These are phyloP conservation scores for Wallacemonas sp. DNA, from an alignment of 208 protist genomes.

Conservation along the genomic window DNA sequence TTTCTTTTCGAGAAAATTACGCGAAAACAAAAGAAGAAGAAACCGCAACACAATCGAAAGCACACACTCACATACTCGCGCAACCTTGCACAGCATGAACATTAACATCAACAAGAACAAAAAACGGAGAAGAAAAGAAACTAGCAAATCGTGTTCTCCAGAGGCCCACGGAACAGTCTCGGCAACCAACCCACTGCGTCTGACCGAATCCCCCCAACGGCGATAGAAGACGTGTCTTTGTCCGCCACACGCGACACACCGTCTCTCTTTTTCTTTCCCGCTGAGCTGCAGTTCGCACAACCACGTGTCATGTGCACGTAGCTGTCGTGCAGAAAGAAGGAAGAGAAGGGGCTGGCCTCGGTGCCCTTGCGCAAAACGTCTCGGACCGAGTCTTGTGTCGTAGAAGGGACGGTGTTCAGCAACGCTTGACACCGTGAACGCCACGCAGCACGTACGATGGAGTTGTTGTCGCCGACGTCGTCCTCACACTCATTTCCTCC, in stretches of 20 bases:
- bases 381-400: not conserved
- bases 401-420: not conserved
- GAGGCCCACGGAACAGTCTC: not conserved
- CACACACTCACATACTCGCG: too few species aligned
- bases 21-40: too few species aligned
- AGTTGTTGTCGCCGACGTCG: not conserved
- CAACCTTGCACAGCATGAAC: too few species aligned
- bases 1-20: too few species aligned
- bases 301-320: not conserved
- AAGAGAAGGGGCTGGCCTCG: constrained; percentile 2
- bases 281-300: too few species aligned
- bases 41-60: too few species aligned
- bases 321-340: not conserved
- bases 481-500: not conserved
- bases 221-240: too few species aligned
- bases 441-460: constrained; percentile 1
- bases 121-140: too few species aligned
- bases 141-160: too few species aligned
- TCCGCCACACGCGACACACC: not conserved
- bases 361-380: not conserved
- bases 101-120: too few species aligned
- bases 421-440: not conserved
- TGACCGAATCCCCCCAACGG: too few species aligned
- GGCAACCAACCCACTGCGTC: not conserved
- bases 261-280: not conserved